Base-by-base conservation (phyloP, 306 rosid genomes). In the Spatholobus suberectus region DNA sequence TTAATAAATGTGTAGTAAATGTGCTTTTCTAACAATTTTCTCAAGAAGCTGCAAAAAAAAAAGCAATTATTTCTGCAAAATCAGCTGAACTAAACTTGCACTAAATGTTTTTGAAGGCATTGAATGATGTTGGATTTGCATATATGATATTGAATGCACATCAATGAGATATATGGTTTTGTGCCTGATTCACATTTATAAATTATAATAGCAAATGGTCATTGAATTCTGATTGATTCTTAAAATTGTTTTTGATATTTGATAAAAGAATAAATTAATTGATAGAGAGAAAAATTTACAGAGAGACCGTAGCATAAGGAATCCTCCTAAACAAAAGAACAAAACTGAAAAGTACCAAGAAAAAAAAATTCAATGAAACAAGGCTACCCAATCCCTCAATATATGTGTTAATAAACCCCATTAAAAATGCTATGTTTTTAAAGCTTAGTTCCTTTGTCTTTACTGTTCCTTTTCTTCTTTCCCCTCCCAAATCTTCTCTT, bases 381-480 rank as follows among this genome's bases (percentile, higher is more conserved):
- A 54, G 44, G 49, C 46, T 40, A 17, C 27, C 12, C 24, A 70
- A 58, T 55, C 47, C 71, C 70, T 70, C 43, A 23, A 23, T 37
- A 66, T 62, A 63, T 65, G 54, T 44, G 26, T 15, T 67, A 18
- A 23, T 40, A 70, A 55, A 54, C 38, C 75, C 27, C 23, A 23
- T 34, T 78, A 23, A 51, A 23, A 37, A 38, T 10, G 24, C 24
- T 24, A 5, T 54, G 80, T 54, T 55, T 55, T 65, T 55, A 63
- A 41, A 57, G 67, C 61, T 38, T 51, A 34, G 57, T 41, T 68
- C 67, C 68, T 81, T 63, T 72, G 37, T 70, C 20, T 35, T 71
- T 14, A 47, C 34, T 37, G 37, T 77, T 82, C 21, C 49, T 35
- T 58, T 35, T 81, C 44, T 40, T 35, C 24, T 8, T 55, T 26